These are phyloP conservation scores for Ophiorrhiza pumila DNA, from an alignment of 257 asterid species.

Conservation along the genomic window DNA sequence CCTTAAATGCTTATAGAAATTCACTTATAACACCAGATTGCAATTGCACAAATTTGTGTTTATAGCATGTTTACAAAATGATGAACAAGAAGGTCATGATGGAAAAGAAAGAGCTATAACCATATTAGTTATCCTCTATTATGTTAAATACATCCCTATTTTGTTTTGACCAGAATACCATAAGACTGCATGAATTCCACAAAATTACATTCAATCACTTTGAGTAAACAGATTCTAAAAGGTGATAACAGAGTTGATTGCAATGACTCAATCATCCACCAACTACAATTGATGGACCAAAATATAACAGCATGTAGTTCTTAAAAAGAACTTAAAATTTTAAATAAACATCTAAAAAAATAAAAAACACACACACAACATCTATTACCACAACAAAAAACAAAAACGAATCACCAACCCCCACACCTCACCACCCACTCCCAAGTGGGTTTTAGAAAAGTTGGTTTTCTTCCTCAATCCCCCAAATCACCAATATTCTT, in stretches of 20 bases:
- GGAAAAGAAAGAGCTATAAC: background rate
- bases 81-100: background rate
- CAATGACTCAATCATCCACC: background rate
- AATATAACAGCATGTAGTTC: background rate
- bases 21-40: background rate
- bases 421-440: background rate
- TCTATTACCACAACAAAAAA: background rate
- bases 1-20: background rate
- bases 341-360: background rate
- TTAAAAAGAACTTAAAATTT: background rate
- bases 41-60: background rate
- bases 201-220: background rate
- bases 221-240: background rate
- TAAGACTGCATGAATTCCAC: background rate
- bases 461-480: background rate
- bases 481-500: background rate
- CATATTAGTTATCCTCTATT: background rate
- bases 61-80: too few relatives aligned
- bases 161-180: background rate
- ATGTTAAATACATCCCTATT: background rate
- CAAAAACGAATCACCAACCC: background rate
- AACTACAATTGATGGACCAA: background rate
- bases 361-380: background rate
- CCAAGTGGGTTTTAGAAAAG: too few relatives aligned
- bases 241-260: background rate